Evolutionary conservation across 768 basidiomycete species (phyloP), one percentile per base, ranked within the genome.

Genomic region (Chalciporus pseudorubinellus): DNA sequence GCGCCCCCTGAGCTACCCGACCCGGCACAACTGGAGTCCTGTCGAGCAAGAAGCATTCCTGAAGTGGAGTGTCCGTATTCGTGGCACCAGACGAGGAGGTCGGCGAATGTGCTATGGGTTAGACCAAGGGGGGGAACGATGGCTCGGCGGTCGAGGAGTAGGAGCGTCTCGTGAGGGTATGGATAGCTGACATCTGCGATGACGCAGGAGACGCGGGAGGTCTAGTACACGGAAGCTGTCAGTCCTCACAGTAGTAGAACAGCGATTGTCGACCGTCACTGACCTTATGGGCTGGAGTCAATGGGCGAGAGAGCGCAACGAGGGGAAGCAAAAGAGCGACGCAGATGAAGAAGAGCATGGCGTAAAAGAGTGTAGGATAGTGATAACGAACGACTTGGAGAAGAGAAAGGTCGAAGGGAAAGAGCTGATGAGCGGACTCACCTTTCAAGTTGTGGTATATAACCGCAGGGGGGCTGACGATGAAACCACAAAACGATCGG

Each of bases 41-140:
- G 64, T 29, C 65, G 64, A 51, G 65, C 49, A n/a, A 59, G 62
- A 14, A 69, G 59, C 2, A 29, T 20, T 22, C 58, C 45, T 11
- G 46, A 16, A 12, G 44, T 47, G 3, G 59, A 44, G 19, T 55
- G 58, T 0, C 49, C 49, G 18, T 54, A 18, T 33, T 67, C 47
- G 26, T 62, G 57, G 18, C 67, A 66, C 65, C 67, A 69, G 20
- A 56, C 8, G 48, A 67, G 67, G 41, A 66, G 64, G 28, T 67
- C 64, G 24, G 46, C 46, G 20, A 67, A 67, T 0, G 56, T 53
- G 2, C 48, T 57, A 44, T 51, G 52, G 26, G 67, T 55, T 12
- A 67, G 22, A 13, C 67, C 67, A 4, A 11, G 34, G 2, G 67
- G 65, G 38, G 63, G 65, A 9, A 28, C 13, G 34, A 65, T 44